phyloP scores from a whole-genome alignment of 1,139 yeast genomes.

The Williopsis jadinii region DNA sequence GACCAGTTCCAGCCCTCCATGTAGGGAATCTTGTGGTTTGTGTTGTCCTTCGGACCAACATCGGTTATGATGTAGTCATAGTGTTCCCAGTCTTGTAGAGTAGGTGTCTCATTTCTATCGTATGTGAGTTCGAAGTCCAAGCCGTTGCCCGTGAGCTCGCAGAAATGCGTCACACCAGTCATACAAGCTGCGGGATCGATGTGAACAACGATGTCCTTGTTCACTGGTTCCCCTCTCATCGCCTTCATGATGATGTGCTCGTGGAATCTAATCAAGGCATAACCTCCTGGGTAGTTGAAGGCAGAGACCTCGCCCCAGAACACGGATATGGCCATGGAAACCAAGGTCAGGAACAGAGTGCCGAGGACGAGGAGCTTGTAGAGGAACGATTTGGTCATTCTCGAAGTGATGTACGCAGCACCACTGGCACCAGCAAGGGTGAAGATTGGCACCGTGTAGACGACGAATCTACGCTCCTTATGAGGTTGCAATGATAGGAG shows the following conservation, averaged over 20 bases:
- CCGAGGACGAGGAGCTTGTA: conserved; percentile 28
- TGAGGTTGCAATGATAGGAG: conserved; percentile 80
- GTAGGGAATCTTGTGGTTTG: conserved; percentile 18
- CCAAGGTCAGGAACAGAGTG: conserved; percentile 26
- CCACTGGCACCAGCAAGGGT: conserved; percentile 63
- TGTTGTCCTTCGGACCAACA: conserved; percentile 19
- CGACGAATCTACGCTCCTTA: conserved; percentile 89
- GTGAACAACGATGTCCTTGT: conserved; percentile 40
- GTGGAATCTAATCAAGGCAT: conserved; percentile 54
- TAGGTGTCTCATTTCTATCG: conserved; percentile 64
- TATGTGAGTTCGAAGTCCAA: conserved; percentile 37
- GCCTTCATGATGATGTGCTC: conserved; percentile 26
- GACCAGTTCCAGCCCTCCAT: conserved; percentile 31
- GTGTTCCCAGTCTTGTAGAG: conserved; percentile 38
- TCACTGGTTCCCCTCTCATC: conserved; percentile 14
- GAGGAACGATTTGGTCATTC: conserved; percentile 26
- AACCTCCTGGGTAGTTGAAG: conserved; percentile 86
- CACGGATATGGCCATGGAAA: conserved; percentile 38
- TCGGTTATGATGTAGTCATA: conserved; percentile 54
- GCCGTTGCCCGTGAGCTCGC: conserved; percentile 35
- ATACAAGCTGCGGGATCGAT: conserved; percentile 78
- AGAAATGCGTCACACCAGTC: conserved; percentile 80
- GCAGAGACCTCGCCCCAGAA: conserved; percentile 58
- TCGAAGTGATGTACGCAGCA: conserved; percentile 37
- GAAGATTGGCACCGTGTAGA: conserved; percentile 66